These are phyloP conservation scores for Exobasidium rhododendri DNA, from an alignment of 1,284 basidiomycete genomes.

Conservation along the genomic window DNA sequence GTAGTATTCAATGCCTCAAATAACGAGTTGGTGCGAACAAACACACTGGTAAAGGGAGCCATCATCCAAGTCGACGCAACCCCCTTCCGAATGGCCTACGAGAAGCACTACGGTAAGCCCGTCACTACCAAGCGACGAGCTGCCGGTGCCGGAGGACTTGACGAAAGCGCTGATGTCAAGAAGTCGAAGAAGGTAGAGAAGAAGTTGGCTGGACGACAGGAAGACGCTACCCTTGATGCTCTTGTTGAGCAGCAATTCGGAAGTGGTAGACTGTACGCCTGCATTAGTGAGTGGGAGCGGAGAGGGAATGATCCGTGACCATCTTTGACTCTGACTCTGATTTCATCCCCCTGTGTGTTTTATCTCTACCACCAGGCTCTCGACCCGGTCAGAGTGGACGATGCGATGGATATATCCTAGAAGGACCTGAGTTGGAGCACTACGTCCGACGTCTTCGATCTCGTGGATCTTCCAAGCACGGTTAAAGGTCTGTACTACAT, in stretches of 20 bases:
- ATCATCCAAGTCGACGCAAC: constrained; percentile 55
- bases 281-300: constrained; percentile 23
- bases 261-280: constrained; percentile 53
- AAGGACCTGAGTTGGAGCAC: constrained; percentile 54
- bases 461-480: constrained; percentile 15
- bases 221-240: constrained; percentile 49
- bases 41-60: constrained; percentile 55
- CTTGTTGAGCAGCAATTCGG: constrained; percentile 55
- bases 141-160: constrained; percentile 39
- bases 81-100: constrained; percentile 54
- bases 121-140: constrained; percentile 52
- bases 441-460: constrained; percentile 50
- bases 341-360: too few species aligned
- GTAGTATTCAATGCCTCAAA: constrained; percentile 56
- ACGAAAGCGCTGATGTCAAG: constrained; percentile 40
- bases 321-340: not conserved
- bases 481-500: constrained; percentile 7
- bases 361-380: constrained; percentile 18
- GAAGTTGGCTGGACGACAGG: constrained; percentile 47
- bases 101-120: constrained; percentile 55
- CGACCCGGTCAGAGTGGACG: constrained; percentile 53
- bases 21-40: constrained; percentile 55
- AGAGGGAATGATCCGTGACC: not conserved
- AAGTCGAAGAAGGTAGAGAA: constrained; percentile 39
- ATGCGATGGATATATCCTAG: constrained; percentile 54